Conservation (phyloP, 1,284 basidiomycete species). For the Albatrellus sp. region DNA sequence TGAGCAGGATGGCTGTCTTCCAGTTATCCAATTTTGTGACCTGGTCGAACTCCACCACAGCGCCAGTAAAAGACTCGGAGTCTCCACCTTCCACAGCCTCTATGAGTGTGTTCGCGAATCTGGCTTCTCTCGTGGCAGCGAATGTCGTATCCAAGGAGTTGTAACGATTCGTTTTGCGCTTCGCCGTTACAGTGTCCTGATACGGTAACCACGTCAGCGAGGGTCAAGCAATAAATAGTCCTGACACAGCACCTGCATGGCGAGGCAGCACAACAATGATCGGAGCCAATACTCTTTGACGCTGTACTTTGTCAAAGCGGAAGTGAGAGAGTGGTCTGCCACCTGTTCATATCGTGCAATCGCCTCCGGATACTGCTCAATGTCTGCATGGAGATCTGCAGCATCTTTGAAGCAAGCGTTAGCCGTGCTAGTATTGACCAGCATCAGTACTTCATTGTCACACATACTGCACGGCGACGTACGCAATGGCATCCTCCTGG, state of each 20-base stretch:
- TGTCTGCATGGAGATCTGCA: slow-evolving; percentile 86
- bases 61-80: slow-evolving; percentile 65
- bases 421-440: slow-evolving; percentile 56
- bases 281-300: slow-evolving; percentile 98
- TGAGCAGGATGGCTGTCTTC: slow-evolving; percentile 84
- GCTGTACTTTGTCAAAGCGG: slow-evolving; percentile 90
- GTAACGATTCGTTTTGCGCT: slow-evolving; percentile 69
- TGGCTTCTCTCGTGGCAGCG: slow-evolving; percentile 77
- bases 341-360: slow-evolving; percentile 87
- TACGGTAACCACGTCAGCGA: not conserved
- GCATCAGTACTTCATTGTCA: slow-evolving; percentile 8
- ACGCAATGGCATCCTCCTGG: slow-evolving; percentile 95
- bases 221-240: no score
- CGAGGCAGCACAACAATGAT: slow-evolving; percentile 81
- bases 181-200: slow-evolving; percentile 79
- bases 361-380: slow-evolving; percentile 78
- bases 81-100: slow-evolving; percentile 78
- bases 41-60: slow-evolving; percentile 77
- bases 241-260: slow-evolving; percentile 56
- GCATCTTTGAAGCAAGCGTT: slow-evolving; percentile 95
- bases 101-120: slow-evolving; percentile 69
- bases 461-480: slow-evolving; percentile 22
- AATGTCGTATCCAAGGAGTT: slow-evolving; percentile 72
- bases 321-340: slow-evolving; percentile 75
- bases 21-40: slow-evolving; percentile 87